phyloP scores from a whole-genome alignment of 179 eudicot species.

The Pouteria campechiana region DNA sequence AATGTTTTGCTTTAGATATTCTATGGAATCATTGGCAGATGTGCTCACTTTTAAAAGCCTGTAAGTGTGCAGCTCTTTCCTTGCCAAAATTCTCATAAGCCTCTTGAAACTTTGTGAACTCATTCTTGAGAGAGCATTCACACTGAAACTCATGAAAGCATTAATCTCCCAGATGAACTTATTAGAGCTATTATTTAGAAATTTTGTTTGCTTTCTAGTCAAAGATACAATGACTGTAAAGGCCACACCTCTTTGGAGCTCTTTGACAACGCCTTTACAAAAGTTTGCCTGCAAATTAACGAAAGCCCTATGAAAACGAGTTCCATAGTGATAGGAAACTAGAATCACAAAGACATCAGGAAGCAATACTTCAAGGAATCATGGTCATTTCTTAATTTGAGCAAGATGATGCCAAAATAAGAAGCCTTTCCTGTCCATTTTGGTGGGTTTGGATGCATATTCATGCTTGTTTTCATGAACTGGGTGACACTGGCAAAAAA shows the following conservation, averaged over 20 bases:
- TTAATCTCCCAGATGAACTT: background rate
- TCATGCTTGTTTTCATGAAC: too few relatives aligned
- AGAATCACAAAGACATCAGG: background rate
- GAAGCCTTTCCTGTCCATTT: too few relatives aligned
- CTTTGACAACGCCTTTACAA: constrained; percentile 69
- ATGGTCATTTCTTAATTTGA: too few relatives aligned
- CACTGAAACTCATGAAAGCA: constrained; percentile 41
- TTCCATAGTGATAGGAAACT: background rate
- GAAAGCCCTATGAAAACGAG: background rate
- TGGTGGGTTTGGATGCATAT: too few relatives aligned
- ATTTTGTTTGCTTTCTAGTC: background rate
- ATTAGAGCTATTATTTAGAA: constrained; percentile 1
- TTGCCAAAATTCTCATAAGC: constrained; percentile 57
- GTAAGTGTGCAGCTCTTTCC: constrained; percentile 68
- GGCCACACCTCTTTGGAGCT: constrained; percentile 82
- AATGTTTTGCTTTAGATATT: too few relatives aligned
- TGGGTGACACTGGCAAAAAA: too few relatives aligned
- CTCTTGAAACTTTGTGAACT: constrained; percentile 61
- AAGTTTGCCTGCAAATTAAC: constrained; percentile 43
- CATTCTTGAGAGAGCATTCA: constrained; percentile 69
- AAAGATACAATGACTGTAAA: too few relatives aligned
- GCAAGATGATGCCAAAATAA: too few relatives aligned
- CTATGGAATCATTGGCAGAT: background rate
- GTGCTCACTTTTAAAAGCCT: constrained; percentile 65
- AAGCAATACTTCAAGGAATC: too few relatives aligned